phyloP scores from a whole-genome alignment of 2,329 filamentous ascomycete genomes.

The Sporothrix euskadiensis region DNA sequence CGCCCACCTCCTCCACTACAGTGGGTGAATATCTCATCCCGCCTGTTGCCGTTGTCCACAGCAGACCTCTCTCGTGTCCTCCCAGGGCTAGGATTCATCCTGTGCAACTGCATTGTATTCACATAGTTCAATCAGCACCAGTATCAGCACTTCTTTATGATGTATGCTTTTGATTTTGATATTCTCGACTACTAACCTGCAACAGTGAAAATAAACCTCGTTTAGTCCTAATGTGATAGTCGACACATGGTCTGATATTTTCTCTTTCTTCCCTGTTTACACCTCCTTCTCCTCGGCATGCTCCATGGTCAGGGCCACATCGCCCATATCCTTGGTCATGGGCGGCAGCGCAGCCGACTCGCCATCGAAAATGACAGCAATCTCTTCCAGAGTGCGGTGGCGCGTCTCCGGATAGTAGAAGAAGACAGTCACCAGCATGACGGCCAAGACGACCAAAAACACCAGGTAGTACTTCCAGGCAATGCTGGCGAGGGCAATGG shows the following conservation, averaged over 20 bases:
- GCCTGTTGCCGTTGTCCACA: too few species aligned
- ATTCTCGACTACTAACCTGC: not conserved
- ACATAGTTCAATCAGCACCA: too few species aligned
- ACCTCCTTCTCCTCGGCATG: not conserved
- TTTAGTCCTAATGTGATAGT: not conserved
- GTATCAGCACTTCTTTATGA: too few species aligned
- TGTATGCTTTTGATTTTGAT: not conserved
- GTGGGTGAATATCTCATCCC: too few species aligned
- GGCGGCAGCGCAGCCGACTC: conserved; percentile 37
- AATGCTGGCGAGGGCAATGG: conserved; percentile 26
- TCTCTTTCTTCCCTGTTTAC: not conserved
- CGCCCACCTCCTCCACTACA: too few species aligned
- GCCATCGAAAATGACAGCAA: conserved; percentile 30
- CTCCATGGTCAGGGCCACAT: not conserved
- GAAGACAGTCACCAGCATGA: conserved; percentile 39
- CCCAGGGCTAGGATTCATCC: too few species aligned
- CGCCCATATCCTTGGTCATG: not conserved
- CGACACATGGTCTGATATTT: not conserved
- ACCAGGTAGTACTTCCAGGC: conserved; percentile 40
- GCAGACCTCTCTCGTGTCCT: too few species aligned
- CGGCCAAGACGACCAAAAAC: conserved; percentile 54
- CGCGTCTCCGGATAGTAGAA: conserved; percentile 38
- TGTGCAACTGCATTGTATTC: too few species aligned
- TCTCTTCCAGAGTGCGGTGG: conserved; percentile 31
- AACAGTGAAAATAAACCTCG: not conserved